A percentile compares a stretch with the other conserved stretches of the same genome.
Evolutionary conservation across 2,329 filamentous ascomycete genomes (phyloP).

Genomic region (Calonectria pseudoturangicola): DNA sequence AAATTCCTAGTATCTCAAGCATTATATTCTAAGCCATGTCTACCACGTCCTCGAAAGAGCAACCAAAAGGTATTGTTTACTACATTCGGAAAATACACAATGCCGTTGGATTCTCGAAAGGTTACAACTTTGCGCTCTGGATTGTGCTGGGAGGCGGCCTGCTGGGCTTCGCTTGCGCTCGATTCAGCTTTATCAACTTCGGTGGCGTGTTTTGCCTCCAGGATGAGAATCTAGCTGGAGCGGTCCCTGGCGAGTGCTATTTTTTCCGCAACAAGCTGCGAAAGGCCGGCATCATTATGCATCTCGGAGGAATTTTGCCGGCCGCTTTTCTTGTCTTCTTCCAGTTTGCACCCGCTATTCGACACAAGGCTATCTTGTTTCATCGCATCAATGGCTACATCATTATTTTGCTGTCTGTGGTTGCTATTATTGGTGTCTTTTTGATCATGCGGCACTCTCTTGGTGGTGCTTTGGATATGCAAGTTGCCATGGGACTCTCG

Average conservation of each 20-base stretch:
- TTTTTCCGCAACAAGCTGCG: neutral
- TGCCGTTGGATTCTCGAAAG: conserved; percentile 10
- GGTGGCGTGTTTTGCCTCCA: neutral
- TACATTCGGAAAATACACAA: conserved; percentile 1
- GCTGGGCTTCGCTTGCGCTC: conserved; percentile 2
- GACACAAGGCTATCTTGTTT: conserved; percentile 69
- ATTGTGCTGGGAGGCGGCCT: neutral
- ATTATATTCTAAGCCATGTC: neutral
- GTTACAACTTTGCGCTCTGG: conserved; percentile 6
- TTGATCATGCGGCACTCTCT: conserved; percentile 72
- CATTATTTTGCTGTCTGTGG: conserved; percentile 67
- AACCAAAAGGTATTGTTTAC: neutral
- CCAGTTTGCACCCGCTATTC: conserved; percentile 68
- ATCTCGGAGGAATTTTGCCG: conserved; percentile 66
- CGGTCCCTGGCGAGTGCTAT: conserved; percentile 23
- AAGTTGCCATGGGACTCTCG: conserved; percentile 64
- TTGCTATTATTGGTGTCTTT: conserved; percentile 68
- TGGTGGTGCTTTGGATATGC: conserved; percentile 71
- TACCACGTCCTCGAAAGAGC: neutral
- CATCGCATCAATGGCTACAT: conserved; percentile 78
- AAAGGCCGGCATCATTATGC: conserved; percentile 64
- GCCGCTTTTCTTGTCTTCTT: conserved; percentile 64
- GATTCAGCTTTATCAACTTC: conserved; percentile 10
- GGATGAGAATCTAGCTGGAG: neutral
- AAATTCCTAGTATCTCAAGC: too few relatives aligned